phyloP scores from a whole-genome alignment of 2,329 filamentous ascomycete species.

The Colletotrichum magnum region DNA sequence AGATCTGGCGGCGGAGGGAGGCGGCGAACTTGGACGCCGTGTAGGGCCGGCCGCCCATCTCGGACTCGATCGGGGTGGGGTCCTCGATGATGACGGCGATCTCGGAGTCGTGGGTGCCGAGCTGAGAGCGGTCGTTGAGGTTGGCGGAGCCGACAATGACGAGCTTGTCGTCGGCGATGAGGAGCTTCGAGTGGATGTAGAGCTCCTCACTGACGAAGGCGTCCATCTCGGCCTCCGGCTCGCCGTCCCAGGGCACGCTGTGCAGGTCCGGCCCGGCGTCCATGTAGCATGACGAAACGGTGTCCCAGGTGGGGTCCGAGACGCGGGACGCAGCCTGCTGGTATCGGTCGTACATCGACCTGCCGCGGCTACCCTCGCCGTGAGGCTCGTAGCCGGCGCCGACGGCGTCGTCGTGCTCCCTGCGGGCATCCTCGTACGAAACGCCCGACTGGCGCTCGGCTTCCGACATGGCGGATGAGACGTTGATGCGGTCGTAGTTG shows the following conservation, averaged over 20 bases:
- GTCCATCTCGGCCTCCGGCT: constrained; percentile 68
- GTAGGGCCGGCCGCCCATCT: constrained; percentile 81
- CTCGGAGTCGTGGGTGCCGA: constrained; percentile 88
- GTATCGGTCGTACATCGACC: constrained; percentile 75
- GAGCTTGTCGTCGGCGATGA: constrained; percentile 85
- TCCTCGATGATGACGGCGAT: constrained; percentile 93
- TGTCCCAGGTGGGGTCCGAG: constrained; percentile 76
- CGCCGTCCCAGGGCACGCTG: constrained; percentile 67
- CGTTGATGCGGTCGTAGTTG: constrained; percentile 88
- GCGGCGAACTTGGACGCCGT: constrained; percentile 82
- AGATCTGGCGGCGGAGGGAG: constrained; percentile 86
- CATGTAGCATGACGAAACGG: constrained; percentile 87
- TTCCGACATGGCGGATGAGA: constrained; percentile 70
- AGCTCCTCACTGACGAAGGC: constrained; percentile 75
- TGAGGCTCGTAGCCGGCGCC: constrained; percentile 60
- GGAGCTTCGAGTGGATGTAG: constrained; percentile 76
- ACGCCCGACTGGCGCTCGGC: constrained; percentile 76
- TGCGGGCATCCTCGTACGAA: constrained; percentile 75
- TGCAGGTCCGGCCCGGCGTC: constrained; percentile 79
- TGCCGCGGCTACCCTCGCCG: constrained; percentile 48
- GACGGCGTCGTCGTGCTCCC: constrained; percentile 73
- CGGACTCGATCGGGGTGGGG: constrained; percentile 75
- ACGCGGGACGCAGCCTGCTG: constrained; percentile 76
- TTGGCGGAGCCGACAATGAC: constrained; percentile 83
- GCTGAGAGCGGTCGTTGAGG: constrained; percentile 77